Evolutionary conservation across 2,329 filamentous ascomycete species (phyloP).

Genomic region (Fusarium papillatum): DNA sequence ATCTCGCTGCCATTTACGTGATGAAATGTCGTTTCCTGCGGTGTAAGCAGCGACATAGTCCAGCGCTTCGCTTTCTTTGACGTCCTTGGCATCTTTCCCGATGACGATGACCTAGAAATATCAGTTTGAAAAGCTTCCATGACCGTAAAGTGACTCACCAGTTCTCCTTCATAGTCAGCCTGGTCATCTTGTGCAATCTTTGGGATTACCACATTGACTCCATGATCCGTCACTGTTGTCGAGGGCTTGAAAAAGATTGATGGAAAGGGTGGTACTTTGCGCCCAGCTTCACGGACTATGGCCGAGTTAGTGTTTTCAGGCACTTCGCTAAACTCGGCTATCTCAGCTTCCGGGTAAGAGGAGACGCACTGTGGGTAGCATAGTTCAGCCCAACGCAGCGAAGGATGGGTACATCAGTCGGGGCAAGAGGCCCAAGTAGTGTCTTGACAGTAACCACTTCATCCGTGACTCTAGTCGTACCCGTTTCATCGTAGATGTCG

Average conservation of each 20-base stretch:
- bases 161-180: slow-evolving; percentile 63
- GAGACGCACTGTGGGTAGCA: slow-evolving; percentile 62
- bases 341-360: not conserved
- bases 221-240: slow-evolving; percentile 54
- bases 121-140: rapidly evolving
- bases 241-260: slow-evolving; percentile 63
- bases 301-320: not conserved
- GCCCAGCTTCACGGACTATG: slow-evolving; percentile 64
- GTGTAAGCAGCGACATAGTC: slow-evolving; percentile 67
- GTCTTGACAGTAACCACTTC: slow-evolving; percentile 66
- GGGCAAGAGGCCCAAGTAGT: slow-evolving; percentile 65
- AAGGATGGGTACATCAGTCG: slow-evolving; percentile 66
- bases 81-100: slow-evolving; percentile 62
- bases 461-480: slow-evolving; percentile 63
- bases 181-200: slow-evolving; percentile 62
- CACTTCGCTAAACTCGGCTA: not conserved
- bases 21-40: slow-evolving; percentile 67
- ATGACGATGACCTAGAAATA: slow-evolving; percentile 55
- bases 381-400: slow-evolving; percentile 73
- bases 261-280: slow-evolving; percentile 62
- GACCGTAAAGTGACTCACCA: slow-evolving; percentile 26
- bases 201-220: slow-evolving; percentile 57
- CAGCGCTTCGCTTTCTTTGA: slow-evolving; percentile 57
- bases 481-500: slow-evolving; percentile 62
- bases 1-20: slow-evolving; percentile 65